phyloP scores from a whole-genome alignment of 2,329 filamentous ascomycete genomes.

The Fusarium humuli region DNA sequence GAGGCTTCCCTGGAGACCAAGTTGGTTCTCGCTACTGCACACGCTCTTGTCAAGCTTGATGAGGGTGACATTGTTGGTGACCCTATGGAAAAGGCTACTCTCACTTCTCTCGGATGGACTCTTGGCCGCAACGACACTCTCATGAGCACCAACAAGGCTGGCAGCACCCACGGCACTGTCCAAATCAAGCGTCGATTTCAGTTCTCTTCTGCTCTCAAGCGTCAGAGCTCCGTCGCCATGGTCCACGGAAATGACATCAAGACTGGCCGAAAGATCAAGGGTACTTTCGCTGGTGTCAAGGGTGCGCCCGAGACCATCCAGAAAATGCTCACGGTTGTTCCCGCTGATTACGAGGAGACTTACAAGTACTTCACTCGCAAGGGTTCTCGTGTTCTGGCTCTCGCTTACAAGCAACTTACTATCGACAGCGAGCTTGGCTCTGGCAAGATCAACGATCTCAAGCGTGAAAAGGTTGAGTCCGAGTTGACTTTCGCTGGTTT shows the following conservation, averaged over 20 bases:
- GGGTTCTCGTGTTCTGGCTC: slow-evolving; percentile 90
- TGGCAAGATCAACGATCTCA: slow-evolving; percentile 89
- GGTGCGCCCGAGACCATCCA: slow-evolving; percentile 97
- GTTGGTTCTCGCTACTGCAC: slow-evolving; percentile 91
- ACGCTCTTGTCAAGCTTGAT: slow-evolving; percentile 94
- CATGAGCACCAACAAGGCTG: slow-evolving; percentile 65
- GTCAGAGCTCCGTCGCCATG: slow-evolving; percentile 93
- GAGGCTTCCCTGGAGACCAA: slow-evolving; percentile 84
- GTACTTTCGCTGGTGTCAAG: slow-evolving; percentile 95
- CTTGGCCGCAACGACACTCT: slow-evolving; percentile 91
- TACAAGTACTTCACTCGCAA: slow-evolving; percentile 98
- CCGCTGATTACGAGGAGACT: slow-evolving; percentile 93
- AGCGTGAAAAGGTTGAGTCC: slow-evolving; percentile 90
- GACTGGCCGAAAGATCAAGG: slow-evolving; percentile 79
- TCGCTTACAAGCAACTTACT: slow-evolving; percentile 93
- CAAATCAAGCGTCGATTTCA: slow-evolving; percentile 98
- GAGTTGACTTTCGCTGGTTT: slow-evolving; percentile 92
- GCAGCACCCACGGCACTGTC: slow-evolving; percentile 72
- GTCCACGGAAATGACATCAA: slow-evolving; percentile 77
- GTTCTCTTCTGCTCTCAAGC: slow-evolving; percentile 95
- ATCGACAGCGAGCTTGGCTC: slow-evolving; percentile 84
- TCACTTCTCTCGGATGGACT: slow-evolving; percentile 89
- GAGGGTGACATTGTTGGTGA: slow-evolving; percentile 98
- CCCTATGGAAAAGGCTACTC: slow-evolving; percentile 98
- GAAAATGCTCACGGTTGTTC: slow-evolving; percentile 87